phyloP scores from a whole-genome alignment of 768 basidiomycete species.

The Gelatoporia subvermispora region DNA sequence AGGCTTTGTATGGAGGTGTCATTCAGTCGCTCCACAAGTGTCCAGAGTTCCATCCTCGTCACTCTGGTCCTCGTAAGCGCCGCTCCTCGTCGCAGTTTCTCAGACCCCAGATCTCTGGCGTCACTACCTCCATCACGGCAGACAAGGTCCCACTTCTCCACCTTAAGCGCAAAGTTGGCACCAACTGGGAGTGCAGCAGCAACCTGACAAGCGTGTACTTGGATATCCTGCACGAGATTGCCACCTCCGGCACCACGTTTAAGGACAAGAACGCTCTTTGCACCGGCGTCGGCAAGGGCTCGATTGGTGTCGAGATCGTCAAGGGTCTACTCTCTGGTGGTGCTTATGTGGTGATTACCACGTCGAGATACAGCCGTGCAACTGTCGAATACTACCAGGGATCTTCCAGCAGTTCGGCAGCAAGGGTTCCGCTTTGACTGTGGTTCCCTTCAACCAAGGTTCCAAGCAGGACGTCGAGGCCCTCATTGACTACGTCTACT shows the following conservation, averaged over 20 bases:
- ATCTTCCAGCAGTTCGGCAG: conserved; percentile 96
- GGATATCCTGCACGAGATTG: conserved; percentile 96
- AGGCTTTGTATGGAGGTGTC: conserved; percentile 93
- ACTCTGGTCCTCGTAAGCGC: conserved; percentile 55
- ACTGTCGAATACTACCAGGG: conserved; percentile 97
- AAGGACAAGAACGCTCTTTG: conserved; percentile 98
- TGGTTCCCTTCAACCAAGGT: conserved; percentile 98
- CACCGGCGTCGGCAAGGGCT: conserved; percentile 96
- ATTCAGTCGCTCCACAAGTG: conserved; percentile 85
- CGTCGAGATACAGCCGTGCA: conserved; percentile 92
- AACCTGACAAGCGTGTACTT: conserved; percentile 95
- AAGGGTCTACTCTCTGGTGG: conserved; percentile 96
- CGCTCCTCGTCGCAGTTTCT: conserved; percentile 97
- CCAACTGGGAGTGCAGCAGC: conserved; percentile 94
- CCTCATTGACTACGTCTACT: conserved; percentile 96
- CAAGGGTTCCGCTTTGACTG: conserved; percentile 92
- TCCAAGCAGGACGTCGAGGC: conserved; percentile 99
- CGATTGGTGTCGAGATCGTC: conserved; percentile 95
- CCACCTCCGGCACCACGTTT: conserved; percentile 97
- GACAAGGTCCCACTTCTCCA: conserved; percentile 94
- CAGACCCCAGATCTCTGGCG: conserved; percentile 76
- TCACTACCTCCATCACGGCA: conserved; percentile 61
- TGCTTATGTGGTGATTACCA: conserved; percentile 94
- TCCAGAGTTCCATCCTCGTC: conserved; percentile 55
- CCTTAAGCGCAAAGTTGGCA: conserved; percentile 93